These are phyloP conservation scores for Exophiala aquamarina DNA, from an alignment of 2,329 filamentous ascomycete species.

Conservation along the genomic window DNA sequence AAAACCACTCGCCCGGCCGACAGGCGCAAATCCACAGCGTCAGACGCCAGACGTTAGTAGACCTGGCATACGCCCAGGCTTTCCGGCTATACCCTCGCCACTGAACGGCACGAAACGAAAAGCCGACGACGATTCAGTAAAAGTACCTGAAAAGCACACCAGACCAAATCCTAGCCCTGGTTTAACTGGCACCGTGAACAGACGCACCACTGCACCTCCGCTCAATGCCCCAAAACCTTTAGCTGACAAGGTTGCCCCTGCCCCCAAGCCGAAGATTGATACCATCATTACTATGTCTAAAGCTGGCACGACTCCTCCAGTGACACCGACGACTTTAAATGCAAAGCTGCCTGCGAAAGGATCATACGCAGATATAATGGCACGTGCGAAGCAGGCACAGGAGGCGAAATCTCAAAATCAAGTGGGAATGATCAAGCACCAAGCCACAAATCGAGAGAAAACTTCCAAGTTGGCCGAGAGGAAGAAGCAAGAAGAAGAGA, in stretches of 20 bases:
- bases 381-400: conserved; percentile 53
- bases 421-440: conserved; percentile 58
- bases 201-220: conserved; percentile 19
- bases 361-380: conserved; percentile 61
- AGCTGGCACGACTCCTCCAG: conserved; percentile 12
- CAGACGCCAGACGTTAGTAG: conserved; percentile 9
- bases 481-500: conserved; percentile 42
- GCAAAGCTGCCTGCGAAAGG: conserved; percentile 47
- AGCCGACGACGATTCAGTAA: conserved; percentile 23
- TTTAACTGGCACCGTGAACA: conserved; percentile 11
- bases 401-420: conserved; percentile 38
- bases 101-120: conserved; percentile 25
- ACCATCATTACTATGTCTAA: conserved; percentile 6
- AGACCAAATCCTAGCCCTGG: conserved; percentile 19
- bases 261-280: conserved; percentile 13
- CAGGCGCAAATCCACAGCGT: conserved; percentile 17
- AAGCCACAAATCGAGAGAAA: conserved; percentile 53
- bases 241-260: conserved; percentile 7
- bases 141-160: conserved; percentile 16
- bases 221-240: conserved; percentile 17
- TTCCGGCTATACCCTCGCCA: conserved; percentile 11
- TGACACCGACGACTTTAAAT: conserved; percentile 1
- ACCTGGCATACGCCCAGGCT: conserved; percentile 8
- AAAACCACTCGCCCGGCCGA: conserved; percentile 13
- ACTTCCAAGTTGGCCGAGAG: conserved; percentile 54